Conservation (phyloP, 2,329 filamentous ascomycete genomes). For the Lecanosticta acicola region DNA sequence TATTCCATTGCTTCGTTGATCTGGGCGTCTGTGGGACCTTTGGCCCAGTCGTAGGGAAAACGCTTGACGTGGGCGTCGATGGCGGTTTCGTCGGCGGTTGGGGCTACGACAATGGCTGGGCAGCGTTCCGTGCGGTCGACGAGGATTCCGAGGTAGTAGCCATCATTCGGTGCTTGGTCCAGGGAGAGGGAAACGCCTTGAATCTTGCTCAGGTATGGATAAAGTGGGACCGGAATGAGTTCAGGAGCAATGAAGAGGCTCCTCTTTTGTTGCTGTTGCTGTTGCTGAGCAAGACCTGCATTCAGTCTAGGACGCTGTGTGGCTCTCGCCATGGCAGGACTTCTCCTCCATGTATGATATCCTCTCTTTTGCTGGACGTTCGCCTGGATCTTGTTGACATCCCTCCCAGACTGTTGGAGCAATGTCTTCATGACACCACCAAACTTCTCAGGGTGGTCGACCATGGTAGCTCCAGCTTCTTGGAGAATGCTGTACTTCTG, state of each 20-base stretch:
- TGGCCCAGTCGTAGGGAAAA: slow-evolving; percentile 59
- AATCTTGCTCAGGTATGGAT: slow-evolving; percentile 28
- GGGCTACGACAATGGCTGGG: slow-evolving; percentile 60
- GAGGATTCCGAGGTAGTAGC: slow-evolving; percentile 54
- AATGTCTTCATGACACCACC: slow-evolving; percentile 61
- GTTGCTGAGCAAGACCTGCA: slow-evolving; percentile 9
- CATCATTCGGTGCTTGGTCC: slow-evolving; percentile 26
- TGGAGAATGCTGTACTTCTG: slow-evolving; percentile 64
- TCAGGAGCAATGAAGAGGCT: slow-evolving; percentile 24
- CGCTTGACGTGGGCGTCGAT: slow-evolving; percentile 43
- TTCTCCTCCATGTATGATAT: slow-evolving; percentile 36
- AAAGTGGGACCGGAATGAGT: slow-evolving; percentile 22
- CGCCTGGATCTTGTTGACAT: slow-evolving; percentile 36
- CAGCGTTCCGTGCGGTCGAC: slow-evolving; percentile 58
- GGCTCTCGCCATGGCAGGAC: slow-evolving; percentile 12
- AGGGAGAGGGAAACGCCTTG: slow-evolving; percentile 22
- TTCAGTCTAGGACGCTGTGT: slow-evolving; percentile 12
- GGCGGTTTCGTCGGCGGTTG: slow-evolving; percentile 42
- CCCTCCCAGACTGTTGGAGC: slow-evolving; percentile 43
- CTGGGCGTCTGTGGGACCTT: slow-evolving; percentile 36
- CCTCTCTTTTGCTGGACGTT: slow-evolving; percentile 45
- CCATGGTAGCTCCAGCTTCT: slow-evolving; percentile 61
- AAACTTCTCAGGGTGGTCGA: slow-evolving; percentile 71
- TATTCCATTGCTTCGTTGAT: slow-evolving; percentile 46
- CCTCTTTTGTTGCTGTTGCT: slow-evolving; percentile 20